These are phyloP conservation scores for Pyrenophora seminiperda DNA, from an alignment of 2,329 filamentous ascomycete genomes.

Conservation along the genomic window DNA sequence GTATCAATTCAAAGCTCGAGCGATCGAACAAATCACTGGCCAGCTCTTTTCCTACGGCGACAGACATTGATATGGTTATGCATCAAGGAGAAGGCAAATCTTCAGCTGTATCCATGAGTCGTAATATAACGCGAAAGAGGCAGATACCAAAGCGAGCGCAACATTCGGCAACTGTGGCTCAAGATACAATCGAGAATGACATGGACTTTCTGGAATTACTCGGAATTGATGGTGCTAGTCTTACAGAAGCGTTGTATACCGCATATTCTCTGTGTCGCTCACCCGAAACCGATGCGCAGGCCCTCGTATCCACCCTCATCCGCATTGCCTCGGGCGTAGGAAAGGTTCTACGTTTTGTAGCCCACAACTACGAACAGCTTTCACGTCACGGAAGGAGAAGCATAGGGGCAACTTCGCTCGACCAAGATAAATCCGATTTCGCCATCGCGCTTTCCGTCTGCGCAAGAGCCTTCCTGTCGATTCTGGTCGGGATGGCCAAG, in stretches of 20 bases:
- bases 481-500: slow-evolving; percentile 38
- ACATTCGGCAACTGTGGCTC: slow-evolving; percentile 14
- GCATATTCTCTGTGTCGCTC: slow-evolving; percentile 38
- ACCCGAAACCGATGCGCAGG: slow-evolving; percentile 16
- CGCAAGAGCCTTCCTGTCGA: slow-evolving; percentile 39
- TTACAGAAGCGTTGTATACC: slow-evolving; percentile 37
- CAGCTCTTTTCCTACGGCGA: not conserved
- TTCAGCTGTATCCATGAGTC: slow-evolving; percentile 10
- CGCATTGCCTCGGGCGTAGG: slow-evolving; percentile 30
- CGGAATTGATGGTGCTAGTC: slow-evolving; percentile 16
- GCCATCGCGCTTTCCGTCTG: slow-evolving; percentile 34
- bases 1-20: slow-evolving; percentile 33
- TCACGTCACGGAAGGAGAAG: slow-evolving; percentile 16
- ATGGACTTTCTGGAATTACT: slow-evolving; percentile 34
- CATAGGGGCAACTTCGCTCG: slow-evolving; percentile 16
- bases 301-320: slow-evolving; percentile 35
- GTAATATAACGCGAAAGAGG: slow-evolving; percentile 24
- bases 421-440: slow-evolving; percentile 36
- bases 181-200: slow-evolving; percentile 35
- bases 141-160: slow-evolving; percentile 10
- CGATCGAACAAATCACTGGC: slow-evolving; percentile 32
- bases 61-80: slow-evolving; percentile 1
- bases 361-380: slow-evolving; percentile 27
- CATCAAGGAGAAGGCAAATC: slow-evolving; percentile 29
- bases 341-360: slow-evolving; percentile 29